phyloP scores from a whole-genome alignment of 148 eudicot genomes.

The Euryodendron excelsum region DNA sequence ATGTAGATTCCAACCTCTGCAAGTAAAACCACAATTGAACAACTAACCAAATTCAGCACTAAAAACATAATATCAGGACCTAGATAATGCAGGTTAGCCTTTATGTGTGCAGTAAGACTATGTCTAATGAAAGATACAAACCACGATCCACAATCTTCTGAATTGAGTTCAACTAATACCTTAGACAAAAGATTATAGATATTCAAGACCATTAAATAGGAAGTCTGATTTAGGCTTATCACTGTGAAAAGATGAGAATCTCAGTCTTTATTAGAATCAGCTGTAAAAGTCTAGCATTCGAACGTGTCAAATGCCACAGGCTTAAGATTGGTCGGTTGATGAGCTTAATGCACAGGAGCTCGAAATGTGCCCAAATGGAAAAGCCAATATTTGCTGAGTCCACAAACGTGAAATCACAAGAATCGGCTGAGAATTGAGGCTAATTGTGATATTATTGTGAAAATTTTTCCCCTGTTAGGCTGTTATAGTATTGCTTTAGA shows the following conservation, averaged over 20 bases:
- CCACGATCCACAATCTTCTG: too few relatives aligned
- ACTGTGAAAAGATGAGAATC: background rate
- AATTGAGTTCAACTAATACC: background rate
- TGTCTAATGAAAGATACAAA: too few relatives aligned
- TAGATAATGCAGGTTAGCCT: too few relatives aligned
- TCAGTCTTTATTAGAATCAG: background rate
- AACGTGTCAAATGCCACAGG: background rate
- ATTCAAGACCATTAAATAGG: background rate
- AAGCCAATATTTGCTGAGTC: background rate
- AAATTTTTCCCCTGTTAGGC: too few relatives aligned
- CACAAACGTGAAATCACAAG: background rate
- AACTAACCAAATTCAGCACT: background rate
- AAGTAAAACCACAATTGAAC: constrained; percentile 8
- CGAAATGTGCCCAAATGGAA: background rate
- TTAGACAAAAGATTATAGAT: background rate
- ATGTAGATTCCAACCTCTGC: constrained; percentile 84
- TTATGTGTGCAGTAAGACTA: too few relatives aligned
- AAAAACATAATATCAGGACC: too few relatives aligned
- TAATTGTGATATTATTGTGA: too few relatives aligned
- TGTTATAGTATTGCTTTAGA: too few relatives aligned
- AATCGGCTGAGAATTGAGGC: too few relatives aligned
- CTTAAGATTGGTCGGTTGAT: background rate
- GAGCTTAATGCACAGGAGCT: background rate
- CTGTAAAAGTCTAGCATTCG: background rate
- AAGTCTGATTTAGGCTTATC: background rate